These are phyloP conservation scores for Oryza glaberrima DNA, from an alignment of 176 grass and related monocot species.

Conservation along the genomic window DNA sequence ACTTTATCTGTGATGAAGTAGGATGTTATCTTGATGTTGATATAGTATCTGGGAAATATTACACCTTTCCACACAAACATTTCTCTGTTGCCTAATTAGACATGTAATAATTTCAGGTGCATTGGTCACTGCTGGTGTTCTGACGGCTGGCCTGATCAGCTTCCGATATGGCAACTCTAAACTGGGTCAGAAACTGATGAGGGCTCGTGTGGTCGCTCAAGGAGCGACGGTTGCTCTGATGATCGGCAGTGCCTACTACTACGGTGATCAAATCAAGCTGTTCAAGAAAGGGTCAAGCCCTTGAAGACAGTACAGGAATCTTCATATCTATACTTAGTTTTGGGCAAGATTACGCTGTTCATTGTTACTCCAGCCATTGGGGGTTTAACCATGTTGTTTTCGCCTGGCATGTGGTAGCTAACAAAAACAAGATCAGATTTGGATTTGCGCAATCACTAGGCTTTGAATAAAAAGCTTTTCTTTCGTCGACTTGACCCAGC, in stretches of 20 bases:
- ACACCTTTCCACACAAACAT: background rate
- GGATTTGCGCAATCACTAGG: background rate
- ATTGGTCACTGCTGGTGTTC: slow-evolving; percentile 85
- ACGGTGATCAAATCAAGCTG: slow-evolving; percentile 77
- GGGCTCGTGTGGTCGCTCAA: slow-evolving; percentile 79
- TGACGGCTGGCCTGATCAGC: slow-evolving; percentile 85
- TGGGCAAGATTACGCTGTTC: background rate
- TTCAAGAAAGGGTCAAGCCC: slow-evolving; percentile 63
- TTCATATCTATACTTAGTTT: background rate
- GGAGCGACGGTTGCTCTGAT: slow-evolving; percentile 91
- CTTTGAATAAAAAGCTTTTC: slow-evolving; percentile 19
- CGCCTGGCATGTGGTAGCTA: slow-evolving; percentile 29
- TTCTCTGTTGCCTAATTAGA: background rate
- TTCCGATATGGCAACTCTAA: slow-evolving; percentile 89
- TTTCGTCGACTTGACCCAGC: background rate
- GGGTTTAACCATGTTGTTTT: slow-evolving; percentile 32
- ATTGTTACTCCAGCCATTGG: background rate
- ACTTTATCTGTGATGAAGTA: background rate
- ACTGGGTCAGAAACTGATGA: slow-evolving; percentile 89
- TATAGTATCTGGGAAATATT: background rate
- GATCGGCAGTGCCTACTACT: slow-evolving; percentile 89
- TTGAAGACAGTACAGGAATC: slow-evolving; percentile 32
- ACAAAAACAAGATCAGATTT: slow-evolving; percentile 19
- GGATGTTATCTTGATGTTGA: background rate
- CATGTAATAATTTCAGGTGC: slow-evolving; percentile 58